Evolutionary conservation across 441 rosid genomes (phyloP), one percentile per base, ranked within the genome.

Genomic region (Isatis lusitanica): DNA sequence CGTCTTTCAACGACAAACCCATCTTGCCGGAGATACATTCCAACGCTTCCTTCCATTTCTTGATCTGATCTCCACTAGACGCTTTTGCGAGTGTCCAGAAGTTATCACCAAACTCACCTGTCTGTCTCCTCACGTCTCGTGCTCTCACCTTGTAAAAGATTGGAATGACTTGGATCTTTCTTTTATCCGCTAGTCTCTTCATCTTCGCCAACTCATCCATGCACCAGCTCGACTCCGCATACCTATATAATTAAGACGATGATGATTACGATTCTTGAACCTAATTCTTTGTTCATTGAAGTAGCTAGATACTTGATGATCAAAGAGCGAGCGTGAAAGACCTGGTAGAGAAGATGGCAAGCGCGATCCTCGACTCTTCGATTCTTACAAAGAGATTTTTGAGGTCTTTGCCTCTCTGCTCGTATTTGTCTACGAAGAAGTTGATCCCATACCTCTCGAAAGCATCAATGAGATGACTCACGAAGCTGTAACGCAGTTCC

Each of bases 11-110:
- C 0, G 70, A 63, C 46, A 72, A 55, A 43, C 76, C 76, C 53
- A 63, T 63, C 55, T 63, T 72, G 44, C 30, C 5, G 11, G 68
- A 28, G 48, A 72, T 35, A 21, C 39, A 52, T 5, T 63, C 70
- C 2, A 72, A n/a, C 0, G 76, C 57, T 13, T 73, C 64, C 11
- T 56, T 73, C 76, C 76, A 73, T 0, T 63, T n/a, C 39, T 63
- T 64, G 70, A 73, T 73, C 39, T 44, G n/a, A 44, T 64, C 57
- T 43, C 53, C 68, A 62, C 26, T 71, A 3, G 68, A 62, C 28
- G 15, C 46, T n/a, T 15, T 56, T 3, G 46, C 64, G 0, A 64
- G 63, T 3, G 1, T 55, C 76, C 70, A 64, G 38, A 73, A 73
- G 46, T 73, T 73, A 0, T 44, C 30, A 35, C 76, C 70, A 62